phyloP scores from a whole-genome alignment of 129 eudicot species.

The Tagetes erecta region DNA sequence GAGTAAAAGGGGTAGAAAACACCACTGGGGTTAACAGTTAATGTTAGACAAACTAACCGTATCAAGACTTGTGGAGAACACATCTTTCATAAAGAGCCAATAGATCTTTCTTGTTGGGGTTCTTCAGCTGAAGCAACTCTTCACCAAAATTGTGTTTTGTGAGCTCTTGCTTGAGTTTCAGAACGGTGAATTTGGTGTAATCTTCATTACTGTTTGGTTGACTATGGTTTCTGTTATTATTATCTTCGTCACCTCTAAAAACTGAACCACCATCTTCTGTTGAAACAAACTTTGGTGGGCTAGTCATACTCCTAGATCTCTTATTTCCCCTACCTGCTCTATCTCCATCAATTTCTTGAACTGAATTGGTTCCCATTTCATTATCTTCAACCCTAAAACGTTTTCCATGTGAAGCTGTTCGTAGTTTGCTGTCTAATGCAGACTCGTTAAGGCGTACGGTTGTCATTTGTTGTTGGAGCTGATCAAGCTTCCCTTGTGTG shows the following conservation, averaged over 20 bases:
- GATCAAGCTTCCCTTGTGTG: slow-evolving; percentile 84
- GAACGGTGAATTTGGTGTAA: slow-evolving; percentile 71
- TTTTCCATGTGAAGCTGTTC: slow-evolving; percentile 76
- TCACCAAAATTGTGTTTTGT: slow-evolving; percentile 81
- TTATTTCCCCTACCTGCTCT: slow-evolving; percentile 51
- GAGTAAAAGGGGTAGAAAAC: neutral
- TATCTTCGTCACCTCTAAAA: slow-evolving; percentile 55
- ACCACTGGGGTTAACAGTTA: neutral
- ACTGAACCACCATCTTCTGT: slow-evolving; percentile 88
- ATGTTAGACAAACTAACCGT: slow-evolving; percentile 23
- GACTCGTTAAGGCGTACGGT: slow-evolving; percentile 68
- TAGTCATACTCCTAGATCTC: slow-evolving; percentile 60
- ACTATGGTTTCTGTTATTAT: slow-evolving; percentile 41
- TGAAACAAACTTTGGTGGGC: slow-evolving; percentile 48
- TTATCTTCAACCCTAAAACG: slow-evolving; percentile 70
- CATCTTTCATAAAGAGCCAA: slow-evolving; percentile 83
- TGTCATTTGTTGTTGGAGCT: slow-evolving; percentile 76
- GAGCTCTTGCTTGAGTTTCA: slow-evolving; percentile 81
- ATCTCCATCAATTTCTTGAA: slow-evolving; percentile 53
- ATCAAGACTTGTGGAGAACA: slow-evolving; percentile 55
- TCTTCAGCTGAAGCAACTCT: slow-evolving; percentile 69
- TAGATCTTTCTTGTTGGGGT: slow-evolving; percentile 75
- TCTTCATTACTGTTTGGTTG: slow-evolving; percentile 61
- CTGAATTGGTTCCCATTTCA: slow-evolving; percentile 72
- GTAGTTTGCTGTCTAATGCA: slow-evolving; percentile 74